Evolutionary conservation across 140 eudicot species (phyloP).

Genomic region (Cichorium intybus): DNA sequence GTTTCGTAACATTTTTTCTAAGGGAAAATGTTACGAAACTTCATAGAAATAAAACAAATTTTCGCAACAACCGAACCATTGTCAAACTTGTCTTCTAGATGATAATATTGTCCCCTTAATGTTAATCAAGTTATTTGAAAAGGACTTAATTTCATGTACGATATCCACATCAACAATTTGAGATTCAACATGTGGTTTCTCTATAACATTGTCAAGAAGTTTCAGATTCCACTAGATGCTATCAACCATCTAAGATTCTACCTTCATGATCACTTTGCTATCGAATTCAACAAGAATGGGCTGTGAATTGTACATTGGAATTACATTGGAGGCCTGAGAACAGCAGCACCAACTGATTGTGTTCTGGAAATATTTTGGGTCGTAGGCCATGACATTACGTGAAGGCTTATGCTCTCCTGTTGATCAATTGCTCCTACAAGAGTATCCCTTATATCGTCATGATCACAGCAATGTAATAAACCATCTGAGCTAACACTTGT

Average conservation of each 20-base stretch:
- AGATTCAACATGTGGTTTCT: not conserved
- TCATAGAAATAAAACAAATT: too few species aligned
- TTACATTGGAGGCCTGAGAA: constrained; percentile 45
- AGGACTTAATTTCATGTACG: too few species aligned
- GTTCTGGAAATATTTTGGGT: not conserved
- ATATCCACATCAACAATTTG: not conserved
- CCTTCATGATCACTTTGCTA: not conserved
- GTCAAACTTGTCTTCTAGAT: too few species aligned
- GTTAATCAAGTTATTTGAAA: too few species aligned
- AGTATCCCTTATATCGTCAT: constrained; percentile 44
- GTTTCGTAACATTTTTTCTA: too few species aligned
- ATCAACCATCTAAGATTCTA: not conserved
- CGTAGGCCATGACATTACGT: constrained; percentile 57
- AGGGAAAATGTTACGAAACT: too few species aligned
- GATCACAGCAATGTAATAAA: constrained; percentile 46
- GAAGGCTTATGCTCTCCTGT: constrained; percentile 37
- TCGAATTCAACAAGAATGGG: not conserved
- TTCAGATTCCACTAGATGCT: not conserved
- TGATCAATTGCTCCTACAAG: constrained; percentile 48
- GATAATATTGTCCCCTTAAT: too few species aligned
- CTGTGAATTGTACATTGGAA: not conserved
- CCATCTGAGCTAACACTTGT: constrained; percentile 46
- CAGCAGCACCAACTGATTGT: constrained; percentile 26
- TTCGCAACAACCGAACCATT: too few species aligned
- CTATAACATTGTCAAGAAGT: not conserved